Evolutionary conservation across 169 alveolate genomes (phyloP), one percentile per base, ranked within the genome.

Genomic region (Eimeria praecox): DNA sequence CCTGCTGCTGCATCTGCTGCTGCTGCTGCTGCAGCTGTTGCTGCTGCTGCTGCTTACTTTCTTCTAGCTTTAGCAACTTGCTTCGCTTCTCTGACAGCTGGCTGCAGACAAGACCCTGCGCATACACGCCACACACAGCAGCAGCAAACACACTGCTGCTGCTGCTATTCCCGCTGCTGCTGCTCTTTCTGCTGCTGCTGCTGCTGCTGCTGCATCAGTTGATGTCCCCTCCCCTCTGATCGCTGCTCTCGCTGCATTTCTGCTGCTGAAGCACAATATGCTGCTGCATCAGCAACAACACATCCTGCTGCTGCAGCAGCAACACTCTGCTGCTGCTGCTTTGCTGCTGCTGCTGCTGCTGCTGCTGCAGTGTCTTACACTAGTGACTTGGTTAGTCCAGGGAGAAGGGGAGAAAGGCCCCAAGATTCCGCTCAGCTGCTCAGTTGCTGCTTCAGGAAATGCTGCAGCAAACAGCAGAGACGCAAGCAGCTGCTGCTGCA

Each of bases 1-100:
- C 49, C 92, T 8, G 92, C 35, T 54, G 52, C 44, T 22, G 71
- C 71, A 2, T 71, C 66, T 82, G 42, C 77, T 0, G 92, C 77
- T 18, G 59, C 62, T 54, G 54, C 59, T n/a, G 78, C 52, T 54
- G 92, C 77, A 2, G 69, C 92, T 8, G 92, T 18, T 54, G 52
- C 49, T 24, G 54, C 77, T 42, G 92, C 44, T 12, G 20, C 52
- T 40, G 59, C 92, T 56, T 20, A 83, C 92, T 83, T 40, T 83
- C 78, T 54, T 83, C 92, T 24, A 83, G 92, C 71, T 52, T 64
- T 40, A 83, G 92, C 40, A 83, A 77, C 33, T 83, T 83, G 56
- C 30, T 56, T n/a, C 92, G 24, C 52, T 83, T 83, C 54, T 83
- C 92, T 12, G 52, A 4, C 75, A 83, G 92, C 56, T 52, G 92